Percentiles rank a stretch among this genome's conserved stretches.
Conservation (phyloP, 306 rosid genomes). For the Fagus crenata region DNA sequence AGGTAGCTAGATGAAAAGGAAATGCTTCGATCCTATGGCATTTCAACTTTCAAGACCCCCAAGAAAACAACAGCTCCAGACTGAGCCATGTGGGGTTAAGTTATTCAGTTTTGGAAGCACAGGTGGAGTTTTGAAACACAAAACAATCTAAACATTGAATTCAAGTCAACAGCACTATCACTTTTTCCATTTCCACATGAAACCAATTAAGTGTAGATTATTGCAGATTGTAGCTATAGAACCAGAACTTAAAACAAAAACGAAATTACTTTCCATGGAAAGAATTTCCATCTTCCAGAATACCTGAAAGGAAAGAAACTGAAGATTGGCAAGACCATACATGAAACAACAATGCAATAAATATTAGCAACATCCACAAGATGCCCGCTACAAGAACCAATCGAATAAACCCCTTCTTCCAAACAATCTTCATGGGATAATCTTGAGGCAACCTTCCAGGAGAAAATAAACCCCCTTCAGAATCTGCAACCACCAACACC, state of each 20-base stretch:
- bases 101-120: not conserved
- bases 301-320: conserved; percentile 79
- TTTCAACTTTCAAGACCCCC: conserved; percentile 3
- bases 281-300: not conserved
- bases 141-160: not conserved
- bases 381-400: conserved; percentile 82
- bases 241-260: conserved; percentile 20
- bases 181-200: conserved; percentile 13
- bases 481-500: conserved; percentile 54
- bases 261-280: not conserved
- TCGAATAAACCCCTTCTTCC: conserved; percentile 91
- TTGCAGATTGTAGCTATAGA: not conserved
- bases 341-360: conserved; percentile 75
- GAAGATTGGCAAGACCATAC: conserved; percentile 93
- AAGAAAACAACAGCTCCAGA: not conserved
- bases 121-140: not conserved
- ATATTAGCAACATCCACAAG: conserved; percentile 90
- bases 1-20: not conserved
- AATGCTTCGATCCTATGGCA: not conserved
- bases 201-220: conserved; percentile 9
- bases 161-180: not conserved
- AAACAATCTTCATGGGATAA: conserved; percentile 71
- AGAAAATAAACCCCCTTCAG: conserved; percentile 52
- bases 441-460: conserved; percentile 61
- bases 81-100: not conserved